Percentiles rank a stretch among this genome's conserved stretches.
Conservation (phyloP, 208 protist species). For the Lotmaria passim region DNA sequence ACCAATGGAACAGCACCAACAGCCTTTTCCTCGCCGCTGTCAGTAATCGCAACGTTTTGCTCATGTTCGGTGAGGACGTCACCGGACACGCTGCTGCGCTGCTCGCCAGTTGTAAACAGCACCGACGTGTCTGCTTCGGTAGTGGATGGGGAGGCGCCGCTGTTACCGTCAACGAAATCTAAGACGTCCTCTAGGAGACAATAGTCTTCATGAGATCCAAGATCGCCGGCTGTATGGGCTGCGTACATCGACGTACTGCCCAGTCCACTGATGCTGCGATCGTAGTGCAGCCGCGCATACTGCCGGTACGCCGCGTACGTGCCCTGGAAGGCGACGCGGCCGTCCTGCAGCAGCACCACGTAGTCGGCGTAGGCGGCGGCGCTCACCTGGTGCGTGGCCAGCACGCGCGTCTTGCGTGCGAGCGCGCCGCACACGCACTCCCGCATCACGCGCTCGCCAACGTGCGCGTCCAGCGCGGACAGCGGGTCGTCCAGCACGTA, state of each 20-base stretch:
- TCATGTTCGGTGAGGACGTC: slow-evolving; percentile 11
- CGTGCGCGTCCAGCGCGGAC: too few species aligned
- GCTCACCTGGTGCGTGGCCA: slow-evolving; percentile 94
- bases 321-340: slow-evolving; percentile 53
- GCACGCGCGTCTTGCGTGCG: slow-evolving; percentile 77
- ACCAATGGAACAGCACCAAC: slow-evolving; percentile 46
- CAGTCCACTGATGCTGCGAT: too few species aligned
- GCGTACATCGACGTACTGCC: too few species aligned
- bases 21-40: slow-evolving; percentile 47
- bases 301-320: slow-evolving; percentile 37
- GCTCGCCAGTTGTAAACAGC: too few species aligned
- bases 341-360: slow-evolving; percentile 78
- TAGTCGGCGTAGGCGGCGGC: slow-evolving; percentile 74
- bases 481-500: too few species aligned
- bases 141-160: too few species aligned
- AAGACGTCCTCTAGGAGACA: too few species aligned
- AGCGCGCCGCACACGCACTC: slow-evolving; percentile 66
- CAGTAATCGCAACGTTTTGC: neutral
- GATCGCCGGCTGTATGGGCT: too few species aligned
- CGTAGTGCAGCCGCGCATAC: too few species aligned
- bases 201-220: too few species aligned
- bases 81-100: neutral
- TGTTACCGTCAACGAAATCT: too few species aligned
- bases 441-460: slow-evolving; percentile 62
- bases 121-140: too few species aligned